phyloP scores from a whole-genome alignment of 495 filamentous ascomycete genomes.

The Podospora fimiseda region DNA sequence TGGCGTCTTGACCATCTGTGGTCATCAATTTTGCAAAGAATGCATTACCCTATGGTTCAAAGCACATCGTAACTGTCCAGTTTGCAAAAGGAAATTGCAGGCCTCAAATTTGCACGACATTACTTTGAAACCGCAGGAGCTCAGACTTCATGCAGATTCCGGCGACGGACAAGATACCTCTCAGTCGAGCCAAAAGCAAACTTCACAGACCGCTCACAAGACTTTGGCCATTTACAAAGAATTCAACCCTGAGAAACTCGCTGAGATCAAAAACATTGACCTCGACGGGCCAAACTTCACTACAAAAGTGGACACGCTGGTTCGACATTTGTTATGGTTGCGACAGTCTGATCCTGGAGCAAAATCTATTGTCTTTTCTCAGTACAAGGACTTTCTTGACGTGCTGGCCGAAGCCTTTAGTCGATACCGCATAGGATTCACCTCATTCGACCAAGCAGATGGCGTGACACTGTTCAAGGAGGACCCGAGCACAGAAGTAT shows the following conservation, averaged over 20 bases:
- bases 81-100: conserved; percentile 65
- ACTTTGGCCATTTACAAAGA: conserved; percentile 60
- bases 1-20: conserved; percentile 83
- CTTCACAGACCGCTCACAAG: conserved; percentile 2
- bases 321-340: conserved; percentile 78
- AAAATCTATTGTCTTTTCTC: conserved; percentile 87
- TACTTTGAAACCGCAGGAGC: conserved; percentile 68
- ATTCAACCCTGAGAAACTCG: conserved; percentile 61
- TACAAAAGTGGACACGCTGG: conserved; percentile 81
- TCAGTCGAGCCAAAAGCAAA: conserved; percentile 11
- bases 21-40: conserved; percentile 82
- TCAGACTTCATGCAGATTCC: conserved; percentile 62
- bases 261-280: conserved; percentile 77
- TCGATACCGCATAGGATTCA: conserved; percentile 62
- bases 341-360: conserved; percentile 76
- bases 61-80: conserved; percentile 58
- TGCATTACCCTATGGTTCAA: conserved; percentile 75
- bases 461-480: conserved; percentile 69
- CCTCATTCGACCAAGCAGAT: conserved; percentile 54
- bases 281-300: conserved; percentile 66
- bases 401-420: conserved; percentile 62
- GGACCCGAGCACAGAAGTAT: conserved; percentile 71
- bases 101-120: conserved; percentile 69
- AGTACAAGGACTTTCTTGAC: conserved; percentile 69
- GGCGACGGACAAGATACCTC: not conserved